phyloP scores from a whole-genome alignment of 495 filamentous ascomycete genomes.

The Xylaria grammica region DNA sequence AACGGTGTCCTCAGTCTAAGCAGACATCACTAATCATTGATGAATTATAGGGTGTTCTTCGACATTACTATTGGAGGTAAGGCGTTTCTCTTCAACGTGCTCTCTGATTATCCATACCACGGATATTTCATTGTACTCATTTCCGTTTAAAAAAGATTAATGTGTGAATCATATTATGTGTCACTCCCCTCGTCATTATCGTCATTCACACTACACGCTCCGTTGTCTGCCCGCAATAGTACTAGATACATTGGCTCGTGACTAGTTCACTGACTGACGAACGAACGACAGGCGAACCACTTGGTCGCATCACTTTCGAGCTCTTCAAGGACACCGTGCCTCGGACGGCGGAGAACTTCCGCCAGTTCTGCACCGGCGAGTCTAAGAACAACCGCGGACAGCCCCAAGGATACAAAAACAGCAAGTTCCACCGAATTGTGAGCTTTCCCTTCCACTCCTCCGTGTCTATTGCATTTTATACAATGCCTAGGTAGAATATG shows the following conservation, averaged over 20 bases:
- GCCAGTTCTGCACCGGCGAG: conserved; percentile 96
- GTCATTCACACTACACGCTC: background rate
- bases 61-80: conserved; percentile 90
- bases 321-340: conserved; percentile 86
- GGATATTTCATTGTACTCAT: too few relatives aligned
- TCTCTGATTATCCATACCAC: background rate
- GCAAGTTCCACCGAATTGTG: conserved; percentile 94
- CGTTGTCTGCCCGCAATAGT: background rate
- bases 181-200: background rate
- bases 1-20: background rate
- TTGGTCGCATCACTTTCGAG: conserved; percentile 93
- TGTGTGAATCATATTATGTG: too few relatives aligned
- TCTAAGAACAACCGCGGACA: conserved; percentile 78
- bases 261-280: background rate
- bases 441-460: conserved; percentile 41
- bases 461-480: background rate
- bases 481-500: background rate
- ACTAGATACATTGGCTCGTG: background rate
- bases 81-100: background rate
- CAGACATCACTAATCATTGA: background rate
- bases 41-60: conserved; percentile 74
- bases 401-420: conserved; percentile 90
- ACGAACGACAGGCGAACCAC: conserved; percentile 70
- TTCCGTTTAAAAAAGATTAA: too few relatives aligned
- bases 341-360: conserved; percentile 94